phyloP scores from a whole-genome alignment of 441 rosid species.

The Populus hybrid region DNA sequence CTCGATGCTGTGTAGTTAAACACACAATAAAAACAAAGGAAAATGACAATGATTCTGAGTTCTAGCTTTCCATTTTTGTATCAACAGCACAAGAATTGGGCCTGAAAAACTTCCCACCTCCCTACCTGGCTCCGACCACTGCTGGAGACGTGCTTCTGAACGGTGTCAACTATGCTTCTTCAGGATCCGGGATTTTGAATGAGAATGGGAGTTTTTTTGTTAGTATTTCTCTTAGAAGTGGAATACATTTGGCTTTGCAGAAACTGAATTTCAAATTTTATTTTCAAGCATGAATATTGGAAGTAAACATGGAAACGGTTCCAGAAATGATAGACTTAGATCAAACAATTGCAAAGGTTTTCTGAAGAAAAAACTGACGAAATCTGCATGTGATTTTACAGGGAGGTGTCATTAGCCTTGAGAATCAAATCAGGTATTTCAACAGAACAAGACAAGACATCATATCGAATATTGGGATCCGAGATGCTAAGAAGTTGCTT shows the following conservation, averaged over 20 bases:
- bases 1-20: neutral
- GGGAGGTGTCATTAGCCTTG: neutral
- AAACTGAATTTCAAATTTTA: neutral
- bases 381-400: neutral
- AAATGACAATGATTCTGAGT: neutral
- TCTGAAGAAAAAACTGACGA: neutral
- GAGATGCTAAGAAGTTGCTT: neutral
- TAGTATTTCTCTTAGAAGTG: no score
- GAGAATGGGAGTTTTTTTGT: no score
- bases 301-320: no score
- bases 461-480: neutral
- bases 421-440: neutral
- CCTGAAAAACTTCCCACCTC: neutral
- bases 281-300: neutral
- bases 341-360: neutral
- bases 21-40: neutral
- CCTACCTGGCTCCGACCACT: neutral
- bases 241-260: no score
- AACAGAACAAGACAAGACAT: neutral
- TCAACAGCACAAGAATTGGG: neutral
- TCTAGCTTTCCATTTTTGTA: neutral
- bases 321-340: no score
- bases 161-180: no score
- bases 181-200: neutral
- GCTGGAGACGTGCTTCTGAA: no score